phyloP scores from a whole-genome alignment of 805 yeast species.

The Candida dajiaensis region DNA sequence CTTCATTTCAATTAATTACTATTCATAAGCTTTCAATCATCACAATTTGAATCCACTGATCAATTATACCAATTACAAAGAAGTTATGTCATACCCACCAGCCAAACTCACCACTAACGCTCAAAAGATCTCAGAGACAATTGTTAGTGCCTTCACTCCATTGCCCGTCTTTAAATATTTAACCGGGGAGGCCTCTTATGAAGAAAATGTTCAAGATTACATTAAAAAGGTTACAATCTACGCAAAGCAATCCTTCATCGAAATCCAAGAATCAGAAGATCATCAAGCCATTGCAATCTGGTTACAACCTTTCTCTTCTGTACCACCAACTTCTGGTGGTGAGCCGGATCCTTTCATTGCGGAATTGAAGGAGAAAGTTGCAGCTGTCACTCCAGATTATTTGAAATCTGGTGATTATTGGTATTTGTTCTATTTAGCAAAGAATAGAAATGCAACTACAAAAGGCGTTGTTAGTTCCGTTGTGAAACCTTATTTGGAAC shows the following conservation, averaged over 20 bases:
- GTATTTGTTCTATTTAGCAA: constrained; percentile 14
- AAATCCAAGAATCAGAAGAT: not conserved
- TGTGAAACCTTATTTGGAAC: constrained; percentile 16
- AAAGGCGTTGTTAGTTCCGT: constrained; percentile 15
- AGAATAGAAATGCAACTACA: constrained; percentile 5
- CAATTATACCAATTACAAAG: no score
- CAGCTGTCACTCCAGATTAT: not conserved
- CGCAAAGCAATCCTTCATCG: not conserved
- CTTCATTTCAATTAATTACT: no score
- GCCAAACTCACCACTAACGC: not conserved
- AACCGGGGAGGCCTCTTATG: not conserved
- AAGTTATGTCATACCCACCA: not conserved
- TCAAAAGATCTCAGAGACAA: not conserved
- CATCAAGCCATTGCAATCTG: constrained; percentile 3
- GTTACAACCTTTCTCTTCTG: not conserved
- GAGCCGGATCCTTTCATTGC: constrained; percentile 5
- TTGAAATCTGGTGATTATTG: constrained; percentile 10
- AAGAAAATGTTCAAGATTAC: not conserved
- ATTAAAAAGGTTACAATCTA: not conserved
- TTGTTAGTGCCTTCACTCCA: not conserved
- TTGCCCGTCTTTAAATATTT: constrained; percentile 1
- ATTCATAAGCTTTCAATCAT: no score
- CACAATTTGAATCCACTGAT: no score
- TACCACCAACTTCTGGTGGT: not conserved
- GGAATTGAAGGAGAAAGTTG: constrained; percentile 1